These are phyloP conservation scores for Verbascum thapsus DNA, from an alignment of 257 asterid genomes.

Conservation along the genomic window DNA sequence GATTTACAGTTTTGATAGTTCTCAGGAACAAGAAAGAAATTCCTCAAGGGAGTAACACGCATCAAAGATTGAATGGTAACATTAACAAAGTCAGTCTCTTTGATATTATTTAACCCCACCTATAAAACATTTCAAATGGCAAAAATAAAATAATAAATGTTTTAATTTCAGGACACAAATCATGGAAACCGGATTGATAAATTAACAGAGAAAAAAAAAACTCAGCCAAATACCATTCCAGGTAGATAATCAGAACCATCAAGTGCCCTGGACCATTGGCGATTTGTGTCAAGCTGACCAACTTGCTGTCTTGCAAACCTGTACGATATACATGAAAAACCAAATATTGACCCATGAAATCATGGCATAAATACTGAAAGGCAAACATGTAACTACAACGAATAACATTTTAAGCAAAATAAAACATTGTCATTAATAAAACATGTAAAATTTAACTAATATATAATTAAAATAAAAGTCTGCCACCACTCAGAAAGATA, in stretches of 20 bases:
- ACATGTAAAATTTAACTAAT: constrained; percentile 3
- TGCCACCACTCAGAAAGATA: neutral
- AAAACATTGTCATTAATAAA: neutral
- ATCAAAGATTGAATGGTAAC: constrained; percentile 94
- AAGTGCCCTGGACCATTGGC: constrained; percentile 98
- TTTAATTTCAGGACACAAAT: neutral
- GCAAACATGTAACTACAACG: neutral
- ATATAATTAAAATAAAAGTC: neutral
- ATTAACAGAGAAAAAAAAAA: constrained; percentile 9
- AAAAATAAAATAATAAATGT: constrained; percentile 4
- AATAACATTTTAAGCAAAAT: neutral
- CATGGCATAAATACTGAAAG: constrained; percentile 19
- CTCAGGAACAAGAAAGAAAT: constrained; percentile 92
- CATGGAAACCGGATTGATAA: constrained; percentile 11
- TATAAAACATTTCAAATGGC: constrained; percentile 34
- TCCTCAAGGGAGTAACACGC: constrained; percentile 98
- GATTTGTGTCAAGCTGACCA: constrained; percentile 65
- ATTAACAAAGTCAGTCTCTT: constrained; percentile 96
- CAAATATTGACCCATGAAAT: constrained; percentile 13
- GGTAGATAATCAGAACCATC: constrained; percentile 99
- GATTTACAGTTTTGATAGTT: constrained; percentile 81
- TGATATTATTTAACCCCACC: constrained; percentile 97
- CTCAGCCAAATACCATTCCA: constrained; percentile 70
- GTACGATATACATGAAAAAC: constrained; percentile 24
- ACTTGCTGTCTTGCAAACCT: constrained; percentile 88